Evolutionary conservation across 1,284 basidiomycete species (phyloP), one percentile per base, ranked within the genome.

Genomic region (Leccinum holopus): DNA sequence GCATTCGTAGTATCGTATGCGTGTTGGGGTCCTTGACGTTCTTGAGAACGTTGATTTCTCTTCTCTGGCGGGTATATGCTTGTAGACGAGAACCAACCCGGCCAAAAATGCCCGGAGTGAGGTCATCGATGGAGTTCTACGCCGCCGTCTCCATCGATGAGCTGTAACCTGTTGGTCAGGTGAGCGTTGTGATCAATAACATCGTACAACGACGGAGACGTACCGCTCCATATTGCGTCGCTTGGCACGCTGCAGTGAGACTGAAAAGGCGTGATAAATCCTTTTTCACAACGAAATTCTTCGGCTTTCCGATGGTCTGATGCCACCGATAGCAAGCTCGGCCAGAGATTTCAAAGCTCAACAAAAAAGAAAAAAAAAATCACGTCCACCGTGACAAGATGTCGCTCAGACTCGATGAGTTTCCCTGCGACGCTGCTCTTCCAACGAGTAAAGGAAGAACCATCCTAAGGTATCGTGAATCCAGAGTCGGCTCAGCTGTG

Each of bases 371-470:
- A 35, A 32, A 8, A 35, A 35, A 12, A 35, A 35, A 35, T 35
- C 33, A 35, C 33, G 33, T 35, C 33, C 33, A 35, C 33, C 33
- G 33, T 30, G 30, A 30, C 30, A 35, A 97, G 96, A 63, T 88
- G 86, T 61, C 97, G 87, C 76, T 99, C 97, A 3, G 95, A 95
- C 78, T 99, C 97, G 65, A 99, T 95, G 14, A 99, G 89, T 81
- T 98, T 98, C 79, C 99, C 97, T 47, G 33, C 33, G 33, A 12
- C 97, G 89, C 78, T 99, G 97, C 74, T 98, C 97, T 14, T 97
- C 92, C 2, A 95, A 96, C 5, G 95, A 98, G 80, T 99, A 99
- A 85, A 98, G 99, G 86, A 99, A 99, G 18, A 76, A 99, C 94
- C 83, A 99, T 97, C 67, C 95, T 97, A 68, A 64, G 61, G 64